Conservation (phyloP, 768 basidiomycete genomes). For the Ramaria rubella region DNA sequence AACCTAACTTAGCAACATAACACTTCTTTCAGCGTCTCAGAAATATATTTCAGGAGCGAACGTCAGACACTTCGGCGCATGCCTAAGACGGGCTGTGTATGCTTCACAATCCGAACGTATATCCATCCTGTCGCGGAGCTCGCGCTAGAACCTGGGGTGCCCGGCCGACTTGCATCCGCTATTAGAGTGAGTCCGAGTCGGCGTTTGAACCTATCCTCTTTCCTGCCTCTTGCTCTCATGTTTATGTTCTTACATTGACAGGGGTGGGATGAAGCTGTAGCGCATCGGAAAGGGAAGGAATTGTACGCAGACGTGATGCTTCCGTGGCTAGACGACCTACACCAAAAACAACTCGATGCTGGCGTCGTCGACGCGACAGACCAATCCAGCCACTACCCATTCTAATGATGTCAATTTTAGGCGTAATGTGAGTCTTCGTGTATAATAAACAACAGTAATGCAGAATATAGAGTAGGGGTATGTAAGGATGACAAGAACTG, state of each 20-base stretch:
- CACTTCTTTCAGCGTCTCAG: constrained; percentile 16
- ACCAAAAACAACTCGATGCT: constrained; percentile 26
- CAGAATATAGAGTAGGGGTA: too few relatives aligned
- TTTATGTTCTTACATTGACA: constrained; percentile 15
- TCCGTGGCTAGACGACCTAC: constrained; percentile 31
- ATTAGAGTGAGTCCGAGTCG: constrained; percentile 42
- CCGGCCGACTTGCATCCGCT: constrained; percentile 56
- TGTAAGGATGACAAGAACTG: too few relatives aligned
- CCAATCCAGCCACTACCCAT: constrained; percentile 1
- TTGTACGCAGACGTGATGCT: constrained; percentile 29
- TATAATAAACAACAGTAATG: too few relatives aligned
- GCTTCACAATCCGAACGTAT: constrained; percentile 68
- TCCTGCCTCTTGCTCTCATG: constrained; percentile 6
- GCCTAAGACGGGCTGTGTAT: constrained; percentile 53
- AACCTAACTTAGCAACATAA: not conserved
- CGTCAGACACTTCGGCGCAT: constrained; percentile 62
- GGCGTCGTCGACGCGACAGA: constrained; percentile 18
- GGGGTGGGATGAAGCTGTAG: constrained; percentile 21
- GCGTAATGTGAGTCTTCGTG: too few relatives aligned
- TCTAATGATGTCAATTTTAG: constrained; percentile 14
- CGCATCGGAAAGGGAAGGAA: constrained; percentile 22
- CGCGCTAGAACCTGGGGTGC: constrained; percentile 47
- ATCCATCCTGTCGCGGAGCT: constrained; percentile 48
- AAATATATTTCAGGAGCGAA: constrained; percentile 53
- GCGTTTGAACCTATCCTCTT: constrained; percentile 24